Evolutionary conservation across 2,329 filamentous ascomycete species (phyloP), one percentile per base, ranked within the genome.

Genomic region (Exophiala sp.): DNA sequence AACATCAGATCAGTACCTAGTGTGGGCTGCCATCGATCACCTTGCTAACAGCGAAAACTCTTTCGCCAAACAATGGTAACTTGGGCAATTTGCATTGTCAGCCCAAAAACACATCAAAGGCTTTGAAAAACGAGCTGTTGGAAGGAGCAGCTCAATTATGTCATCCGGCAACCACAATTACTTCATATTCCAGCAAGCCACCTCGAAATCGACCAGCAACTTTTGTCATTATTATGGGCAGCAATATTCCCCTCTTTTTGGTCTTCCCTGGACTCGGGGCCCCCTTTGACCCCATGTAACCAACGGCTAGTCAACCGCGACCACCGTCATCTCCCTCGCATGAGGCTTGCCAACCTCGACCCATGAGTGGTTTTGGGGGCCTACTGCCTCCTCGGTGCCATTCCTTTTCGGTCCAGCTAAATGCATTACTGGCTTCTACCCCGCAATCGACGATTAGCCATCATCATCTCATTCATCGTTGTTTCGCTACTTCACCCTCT

Each of bases 391-490:
- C 24, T 29, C 24, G 24, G 24, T 29, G 24, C 24, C 24, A 29
- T 29, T 29, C 24, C 24, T 29, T 5, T 29, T 29, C 24, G 24
- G 24, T 29, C 24, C 24, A 29, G 24, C 24, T 29, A 43, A 24
- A 10, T 43, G n/a, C 18, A 24, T 43, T 43, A 9, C 21, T 43
- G 41, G 41, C 41, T n/a, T 32, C 47, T 55, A 55, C 52, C 52
- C 52, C 52, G 52, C 52, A 55, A 41, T 41, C 33, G 18, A 10
- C 14, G 9, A 21, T 32, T 20, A n/a, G 9, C 29, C 41, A 9
- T 43, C 21, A n/a, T 12, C 21, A 16, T 34, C 47, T 12, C 12
- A 29, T 39, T 49, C 36, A 32, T 20, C 11, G 47, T 18, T 39
- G 9, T 49, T 46, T 36, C 12, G 50, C 42, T 47, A 46, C 50